Evolutionary conservation across 2,329 filamentous ascomycete genomes (phyloP), one percentile per base, ranked within the genome.

Genomic region (Gliomastix tumulicola): DNA sequence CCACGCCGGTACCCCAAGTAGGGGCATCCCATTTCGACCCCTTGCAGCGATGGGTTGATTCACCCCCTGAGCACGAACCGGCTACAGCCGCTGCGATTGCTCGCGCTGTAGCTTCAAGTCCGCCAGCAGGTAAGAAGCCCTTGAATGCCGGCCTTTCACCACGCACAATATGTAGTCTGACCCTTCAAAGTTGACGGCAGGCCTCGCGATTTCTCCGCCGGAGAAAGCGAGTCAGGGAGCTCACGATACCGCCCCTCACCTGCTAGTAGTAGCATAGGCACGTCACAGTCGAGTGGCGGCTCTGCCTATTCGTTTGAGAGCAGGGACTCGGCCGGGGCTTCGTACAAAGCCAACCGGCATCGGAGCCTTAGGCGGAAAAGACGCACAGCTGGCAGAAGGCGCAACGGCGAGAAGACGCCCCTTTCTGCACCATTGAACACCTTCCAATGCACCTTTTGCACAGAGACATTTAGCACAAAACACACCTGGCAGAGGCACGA

Each of bases 221-320:
- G 10, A 3, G 25, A 21, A 7, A 21, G 25, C 6, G 17, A 13
- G 7, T 36, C 34, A 8, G 34, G 34, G 9, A 36, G 34, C 30
- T 36, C 40, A n/a, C 19, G 32, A 13, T 18, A 69, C 11, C 68
- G 71, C 33, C 60, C 57, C 11, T 76, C 73, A 5, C 74, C 71
- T 4, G 61, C 63, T 3, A 75, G 71, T 51, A 75, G 71, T 51
- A 75, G 71, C 55, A 57, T 69, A 32, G 68, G 67, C 19, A 76
- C 71, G 1, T 76, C 71, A 4, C 63, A 68, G 17, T 76, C 72
- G 2, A 74, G 69, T 39, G 62, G 62, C 7, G 62, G 60, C 11
- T 76, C 72, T 3, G 68, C 66, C 4, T 74, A 65, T 40, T 76
- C 72, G 0, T 63, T 68, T 41, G 65, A 62, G 28, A 74, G 71